phyloP scores from a whole-genome alignment of 2,329 filamentous ascomycete species.

The Colletotrichum liriopes region DNA sequence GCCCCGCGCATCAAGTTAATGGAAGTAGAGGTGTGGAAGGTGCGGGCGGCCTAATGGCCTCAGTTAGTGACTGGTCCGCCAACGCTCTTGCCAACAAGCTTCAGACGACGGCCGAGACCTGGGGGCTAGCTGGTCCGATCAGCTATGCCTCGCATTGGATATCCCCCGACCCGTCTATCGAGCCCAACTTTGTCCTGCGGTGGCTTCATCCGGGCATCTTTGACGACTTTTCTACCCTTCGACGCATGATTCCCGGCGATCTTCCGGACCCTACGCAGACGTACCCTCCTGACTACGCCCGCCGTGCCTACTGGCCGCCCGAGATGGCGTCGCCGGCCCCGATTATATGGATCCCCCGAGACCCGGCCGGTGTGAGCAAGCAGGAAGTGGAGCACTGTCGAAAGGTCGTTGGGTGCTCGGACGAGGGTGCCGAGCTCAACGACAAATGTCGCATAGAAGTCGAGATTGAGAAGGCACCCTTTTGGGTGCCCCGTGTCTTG shows the following conservation, averaged over 20 bases:
- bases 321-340: slow-evolving; percentile 74
- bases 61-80: slow-evolving; percentile 54
- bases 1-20: slow-evolving; percentile 43
- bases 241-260: slow-evolving; percentile 41
- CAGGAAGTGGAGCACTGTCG: slow-evolving; percentile 78
- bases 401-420: slow-evolving; percentile 77
- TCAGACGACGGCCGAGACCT: slow-evolving; percentile 46
- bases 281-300: slow-evolving; percentile 72
- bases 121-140: slow-evolving; percentile 49
- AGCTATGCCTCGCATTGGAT: slow-evolving; percentile 49
- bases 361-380: slow-evolving; percentile 76
- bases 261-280: slow-evolving; percentile 47
- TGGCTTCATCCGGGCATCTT: slow-evolving; percentile 87
- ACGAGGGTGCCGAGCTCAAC: slow-evolving; percentile 79
- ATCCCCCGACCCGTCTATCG: slow-evolving; percentile 47
- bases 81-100: slow-evolving; percentile 56
- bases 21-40: slow-evolving; percentile 57
- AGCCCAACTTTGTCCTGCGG: slow-evolving; percentile 69
- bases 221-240: slow-evolving; percentile 74
- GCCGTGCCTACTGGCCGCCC: slow-evolving; percentile 80
- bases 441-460: slow-evolving; percentile 64
- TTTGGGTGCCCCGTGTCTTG: slow-evolving; percentile 40
- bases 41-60: slow-evolving; percentile 52
- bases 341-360: slow-evolving; percentile 83
- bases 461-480: slow-evolving; percentile 42